A percentile compares a stretch with the other conserved stretches of the same genome.
Evolutionary conservation across 2,329 filamentous ascomycete species (phyloP).

Genomic region (Tetracladium maxilliforme): DNA sequence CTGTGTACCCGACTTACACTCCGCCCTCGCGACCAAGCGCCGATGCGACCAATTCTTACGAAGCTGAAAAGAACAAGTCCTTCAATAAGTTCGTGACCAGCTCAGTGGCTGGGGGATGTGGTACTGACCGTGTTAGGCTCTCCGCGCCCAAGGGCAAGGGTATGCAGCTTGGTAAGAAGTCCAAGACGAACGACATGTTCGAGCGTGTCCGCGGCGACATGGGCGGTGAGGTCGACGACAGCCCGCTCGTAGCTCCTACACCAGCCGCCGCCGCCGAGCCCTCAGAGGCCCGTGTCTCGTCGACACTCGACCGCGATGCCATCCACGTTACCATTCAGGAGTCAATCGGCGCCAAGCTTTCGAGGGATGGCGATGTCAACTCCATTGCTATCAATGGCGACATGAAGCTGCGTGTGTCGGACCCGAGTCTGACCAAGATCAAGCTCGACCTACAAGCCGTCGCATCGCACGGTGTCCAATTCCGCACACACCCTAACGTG

Average conservation of each 20-base stretch:
- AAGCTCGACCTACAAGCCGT: slow-evolving; percentile 69
- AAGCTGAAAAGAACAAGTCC: slow-evolving; percentile 92
- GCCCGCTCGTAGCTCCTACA: slow-evolving; percentile 29
- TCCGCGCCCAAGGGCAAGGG: slow-evolving; percentile 78
- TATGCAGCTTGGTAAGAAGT: slow-evolving; percentile 99
- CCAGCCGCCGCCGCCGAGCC: slow-evolving; percentile 35
- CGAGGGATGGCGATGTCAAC: slow-evolving; percentile 74
- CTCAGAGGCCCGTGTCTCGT: slow-evolving; percentile 39
- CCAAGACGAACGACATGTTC: slow-evolving; percentile 93
- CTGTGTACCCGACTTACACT: slow-evolving; percentile 80
- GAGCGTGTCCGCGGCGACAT: slow-evolving; percentile 87
- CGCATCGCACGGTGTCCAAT: slow-evolving; percentile 72
- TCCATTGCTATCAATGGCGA: slow-evolving; percentile 85
- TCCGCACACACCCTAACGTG: slow-evolving; percentile 93
- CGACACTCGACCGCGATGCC: slow-evolving; percentile 64
- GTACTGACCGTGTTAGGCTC: slow-evolving; percentile 24
- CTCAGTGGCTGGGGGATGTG: neutral
- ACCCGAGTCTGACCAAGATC: slow-evolving; percentile 79
- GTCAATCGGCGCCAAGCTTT: slow-evolving; percentile 77
- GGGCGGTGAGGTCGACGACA: slow-evolving; percentile 73
- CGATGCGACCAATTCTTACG: slow-evolving; percentile 85
- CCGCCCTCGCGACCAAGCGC: slow-evolving; percentile 59
- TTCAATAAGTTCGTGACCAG: slow-evolving; percentile 51
- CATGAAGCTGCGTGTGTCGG: slow-evolving; percentile 77
- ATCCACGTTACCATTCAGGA: slow-evolving; percentile 83